Percentiles rank a stretch among this genome's conserved stretches.
Conservation (phyloP, 2,329 filamentous ascomycete genomes). For the Aureobasidium sp. region DNA sequence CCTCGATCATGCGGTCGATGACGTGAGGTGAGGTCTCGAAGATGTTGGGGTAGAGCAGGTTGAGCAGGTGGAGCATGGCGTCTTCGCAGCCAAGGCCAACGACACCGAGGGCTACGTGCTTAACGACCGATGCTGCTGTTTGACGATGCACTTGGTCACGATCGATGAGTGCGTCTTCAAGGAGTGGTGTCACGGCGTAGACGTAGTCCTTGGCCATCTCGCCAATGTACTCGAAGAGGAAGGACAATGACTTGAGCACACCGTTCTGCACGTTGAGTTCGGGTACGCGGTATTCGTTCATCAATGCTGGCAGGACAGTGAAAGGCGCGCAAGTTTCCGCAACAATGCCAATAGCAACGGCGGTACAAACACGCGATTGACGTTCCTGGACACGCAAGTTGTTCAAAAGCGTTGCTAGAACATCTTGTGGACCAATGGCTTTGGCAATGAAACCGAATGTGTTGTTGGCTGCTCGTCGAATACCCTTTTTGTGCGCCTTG, state of each 20-base stretch:
- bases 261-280: slow-evolving; percentile 99
- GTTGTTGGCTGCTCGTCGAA: slow-evolving; percentile 96
- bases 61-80: slow-evolving; percentile 95
- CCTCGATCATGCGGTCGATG: slow-evolving; percentile 95
- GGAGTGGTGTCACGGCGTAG: slow-evolving; percentile 89
- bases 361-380: slow-evolving; percentile 96
- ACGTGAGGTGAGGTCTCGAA: slow-evolving; percentile 98
- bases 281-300: slow-evolving; percentile 98
- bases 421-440: slow-evolving; percentile 95
- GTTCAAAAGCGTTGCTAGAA: slow-evolving; percentile 89
- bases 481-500: slow-evolving; percentile 99
- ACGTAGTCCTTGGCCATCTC: slow-evolving; percentile 99
- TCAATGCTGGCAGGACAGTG: slow-evolving; percentile 93
- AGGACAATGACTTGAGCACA: slow-evolving; percentile 92
- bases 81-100: slow-evolving; percentile 96
- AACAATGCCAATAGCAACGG: slow-evolving; percentile 96
- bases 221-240: slow-evolving; percentile 98
- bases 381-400: slow-evolving; percentile 95
- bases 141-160: slow-evolving; percentile 96
- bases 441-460: slow-evolving; percentile 99
- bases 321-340: slow-evolving; percentile 98
- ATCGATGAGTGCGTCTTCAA: slow-evolving; percentile 96
- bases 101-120: slow-evolving; percentile 95
- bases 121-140: slow-evolving; percentile 92
- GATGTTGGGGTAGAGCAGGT: slow-evolving; percentile 90